A percentile compares a stretch with the other conserved stretches of the same genome.
Evolutionary conservation across 108 stramenopile species (phyloP).

Genomic region (Discostella pseudostelligera): DNA sequence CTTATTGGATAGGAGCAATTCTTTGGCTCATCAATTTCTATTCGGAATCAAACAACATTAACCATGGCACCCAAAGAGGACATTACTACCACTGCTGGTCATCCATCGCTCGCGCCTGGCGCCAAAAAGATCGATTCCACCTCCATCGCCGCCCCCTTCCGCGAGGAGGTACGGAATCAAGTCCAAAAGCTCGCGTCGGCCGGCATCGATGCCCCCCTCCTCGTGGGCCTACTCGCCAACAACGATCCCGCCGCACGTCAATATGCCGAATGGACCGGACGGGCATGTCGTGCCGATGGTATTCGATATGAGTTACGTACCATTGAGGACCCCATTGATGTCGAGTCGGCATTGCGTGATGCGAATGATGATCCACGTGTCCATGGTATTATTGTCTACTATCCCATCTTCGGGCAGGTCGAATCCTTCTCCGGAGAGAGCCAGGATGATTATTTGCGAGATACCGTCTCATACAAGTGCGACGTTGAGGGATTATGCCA

Average conservation of each 20-base stretch:
- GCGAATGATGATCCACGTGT: constrained; percentile 93
- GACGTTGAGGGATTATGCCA: constrained; percentile 97
- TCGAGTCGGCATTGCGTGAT: constrained; percentile 83
- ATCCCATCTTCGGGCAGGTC: constrained; percentile 95
- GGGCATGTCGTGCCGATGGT: constrained; percentile 88
- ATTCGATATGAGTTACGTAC: constrained; percentile 92
- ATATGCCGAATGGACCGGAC: constrained; percentile 96
- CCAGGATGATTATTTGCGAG: constrained; percentile 97
- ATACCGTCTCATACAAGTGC: constrained; percentile 85
- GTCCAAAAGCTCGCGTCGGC: constrained; percentile 62
- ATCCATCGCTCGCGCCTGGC: constrained; percentile 26
- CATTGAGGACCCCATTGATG: constrained; percentile 80
- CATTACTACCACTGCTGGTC: neutral
- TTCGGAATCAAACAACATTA: no score
- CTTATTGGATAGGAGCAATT: no score
- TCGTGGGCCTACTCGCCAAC: constrained; percentile 93
- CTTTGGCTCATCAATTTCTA: no score
- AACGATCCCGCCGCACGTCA: constrained; percentile 89
- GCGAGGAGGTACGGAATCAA: constrained; percentile 83
- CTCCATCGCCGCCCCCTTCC: constrained; percentile 82
- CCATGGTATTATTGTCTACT: constrained; percentile 97
- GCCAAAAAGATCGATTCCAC: constrained; percentile 79
- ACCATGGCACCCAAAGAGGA: no score
- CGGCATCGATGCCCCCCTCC: constrained; percentile 83
- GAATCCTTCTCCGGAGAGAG: constrained; percentile 91